Base-by-base conservation (phyloP, 2,329 filamentous ascomycete genomes). In the Aspergillus floridensis region DNA sequence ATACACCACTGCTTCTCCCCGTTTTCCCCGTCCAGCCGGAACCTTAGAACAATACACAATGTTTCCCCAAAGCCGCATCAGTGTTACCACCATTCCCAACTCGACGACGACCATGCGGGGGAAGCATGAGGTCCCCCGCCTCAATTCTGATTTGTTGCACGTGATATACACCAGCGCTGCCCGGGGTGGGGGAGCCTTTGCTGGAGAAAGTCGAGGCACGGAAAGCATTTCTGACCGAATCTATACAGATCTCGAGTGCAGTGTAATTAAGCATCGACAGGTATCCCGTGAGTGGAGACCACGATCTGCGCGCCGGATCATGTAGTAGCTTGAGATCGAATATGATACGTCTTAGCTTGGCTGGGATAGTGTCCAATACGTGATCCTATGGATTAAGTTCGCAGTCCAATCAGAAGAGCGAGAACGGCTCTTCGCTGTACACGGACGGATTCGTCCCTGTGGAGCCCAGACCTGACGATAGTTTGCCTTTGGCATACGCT, bases 191-290 rank as follows among this genome's bases (percentile, higher is more conserved):
- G 8, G n/a, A 19, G 19, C 19, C 21, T 35, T 19, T 44, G 32
- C 32, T 19, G 38, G 16, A 14, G 16, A 41, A 6, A 44, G 31
- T 51, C 11, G 31, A 11, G 19, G 49, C 12, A 44, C 32, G 48
- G 31, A 21, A 21, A 49, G 14, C 49, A 22, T 22, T n/a, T 4
- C 21, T 21, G 12, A 53, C 44, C 2, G 49, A 31, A n/a, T 22
- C 49, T 21, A 47, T 51, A 31, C 44, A 56, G 46, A 53, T 41
- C 31, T 35, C 47, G 51, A 41, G 44, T 22, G 61, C 49, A 47
- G 69, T 69, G 53, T 56, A 59, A 69, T 62, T 70, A 72, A 71
- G 66, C 68, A 67, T 69, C 59, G 59, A 53, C 59, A 53, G 60
- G 57, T 63, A 47, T 60, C 24, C 50, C 60, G 63, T 63, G 68